Evolutionary conservation across 2,329 filamentous ascomycete genomes (phyloP).

Genomic region (Ophiostoma sp.): DNA sequence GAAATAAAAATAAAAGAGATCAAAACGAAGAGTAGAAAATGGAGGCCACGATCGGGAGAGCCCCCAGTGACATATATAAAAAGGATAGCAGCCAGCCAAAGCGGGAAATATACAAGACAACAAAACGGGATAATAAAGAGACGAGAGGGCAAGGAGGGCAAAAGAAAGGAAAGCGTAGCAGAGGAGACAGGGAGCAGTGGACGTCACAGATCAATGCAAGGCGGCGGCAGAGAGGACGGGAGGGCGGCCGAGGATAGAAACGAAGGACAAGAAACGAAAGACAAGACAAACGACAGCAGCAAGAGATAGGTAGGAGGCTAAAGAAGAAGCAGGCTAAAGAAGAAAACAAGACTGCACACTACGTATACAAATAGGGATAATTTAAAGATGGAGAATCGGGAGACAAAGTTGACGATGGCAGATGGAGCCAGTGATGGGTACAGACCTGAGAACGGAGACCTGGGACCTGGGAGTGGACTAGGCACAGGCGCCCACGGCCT

Average conservation of each 20-base stretch:
- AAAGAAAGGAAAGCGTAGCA: background rate
- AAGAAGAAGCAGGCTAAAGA: too few relatives aligned
- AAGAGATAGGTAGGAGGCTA: background rate
- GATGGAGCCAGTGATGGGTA: slow-evolving; percentile 7
- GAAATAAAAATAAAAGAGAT: background rate
- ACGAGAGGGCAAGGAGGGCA: background rate
- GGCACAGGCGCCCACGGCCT: background rate
- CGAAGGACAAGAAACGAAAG: background rate
- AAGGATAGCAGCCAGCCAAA: background rate
- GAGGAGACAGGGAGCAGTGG: background rate
- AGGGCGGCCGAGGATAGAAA: background rate
- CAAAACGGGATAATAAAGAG: background rate
- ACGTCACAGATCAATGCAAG: background rate
- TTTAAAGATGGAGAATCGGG: slow-evolving; percentile 5
- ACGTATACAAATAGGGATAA: slow-evolving; percentile 14
- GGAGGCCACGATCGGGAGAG: slow-evolving; percentile 4
- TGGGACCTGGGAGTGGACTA: background rate
- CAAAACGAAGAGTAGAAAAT: background rate
- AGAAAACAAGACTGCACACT: background rate
- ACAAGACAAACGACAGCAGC: background rate
- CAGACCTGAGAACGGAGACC: too few relatives aligned
- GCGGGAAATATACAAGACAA: background rate
- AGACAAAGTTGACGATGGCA: slow-evolving; percentile 6
- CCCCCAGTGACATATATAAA: slow-evolving; percentile 3
- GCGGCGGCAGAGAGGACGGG: background rate